A percentile compares a stretch with the other conserved stretches of the same genome.
Evolutionary conservation across 179 eudicot genomes (phyloP).

Genomic region (Spinacia oleracea): DNA sequence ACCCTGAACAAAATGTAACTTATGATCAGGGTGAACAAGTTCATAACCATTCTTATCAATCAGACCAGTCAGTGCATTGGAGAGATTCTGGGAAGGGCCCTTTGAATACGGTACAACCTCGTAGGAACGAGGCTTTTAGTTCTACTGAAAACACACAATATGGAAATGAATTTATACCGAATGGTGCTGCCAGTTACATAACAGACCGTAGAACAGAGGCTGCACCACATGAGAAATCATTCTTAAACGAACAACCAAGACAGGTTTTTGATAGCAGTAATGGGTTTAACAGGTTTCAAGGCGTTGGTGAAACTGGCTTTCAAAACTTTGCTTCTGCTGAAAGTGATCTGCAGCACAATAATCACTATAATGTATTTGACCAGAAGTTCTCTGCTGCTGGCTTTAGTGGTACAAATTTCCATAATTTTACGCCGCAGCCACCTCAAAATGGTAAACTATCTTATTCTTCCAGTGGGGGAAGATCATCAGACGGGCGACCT

Average conservation of each 20-base stretch:
- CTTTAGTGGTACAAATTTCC: slow-evolving; percentile 36
- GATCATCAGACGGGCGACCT: slow-evolving; percentile 74
- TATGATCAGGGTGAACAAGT: slow-evolving; percentile 25
- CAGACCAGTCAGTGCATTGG: slow-evolving; percentile 38
- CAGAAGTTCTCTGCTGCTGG: slow-evolving; percentile 36
- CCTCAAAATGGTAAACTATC: slow-evolving; percentile 37
- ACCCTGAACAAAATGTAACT: slow-evolving; percentile 19
- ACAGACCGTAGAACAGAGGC: slow-evolving; percentile 11
- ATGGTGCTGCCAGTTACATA: slow-evolving; percentile 10
- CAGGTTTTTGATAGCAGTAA: slow-evolving; percentile 35
- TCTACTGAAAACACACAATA: slow-evolving; percentile 27
- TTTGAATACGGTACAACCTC: slow-evolving; percentile 38
- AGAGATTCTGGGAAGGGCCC: slow-evolving; percentile 33
- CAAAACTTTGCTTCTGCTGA: slow-evolving; percentile 35
- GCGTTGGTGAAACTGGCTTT: slow-evolving; percentile 32
- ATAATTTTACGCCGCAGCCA: slow-evolving; percentile 44
- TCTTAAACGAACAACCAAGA: slow-evolving; percentile 35
- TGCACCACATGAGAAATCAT: neutral
- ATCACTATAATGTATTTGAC: slow-evolving; percentile 1
- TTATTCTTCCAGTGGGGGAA: slow-evolving; percentile 40
- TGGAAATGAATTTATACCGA: slow-evolving; percentile 32
- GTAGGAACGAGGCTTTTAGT: slow-evolving; percentile 29
- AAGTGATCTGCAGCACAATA: neutral
- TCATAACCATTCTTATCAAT: slow-evolving; percentile 23
- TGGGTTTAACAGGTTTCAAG: slow-evolving; percentile 28